Conservation (phyloP, 2,329 filamentous ascomycete species). For the Metarhizium humberi region DNA sequence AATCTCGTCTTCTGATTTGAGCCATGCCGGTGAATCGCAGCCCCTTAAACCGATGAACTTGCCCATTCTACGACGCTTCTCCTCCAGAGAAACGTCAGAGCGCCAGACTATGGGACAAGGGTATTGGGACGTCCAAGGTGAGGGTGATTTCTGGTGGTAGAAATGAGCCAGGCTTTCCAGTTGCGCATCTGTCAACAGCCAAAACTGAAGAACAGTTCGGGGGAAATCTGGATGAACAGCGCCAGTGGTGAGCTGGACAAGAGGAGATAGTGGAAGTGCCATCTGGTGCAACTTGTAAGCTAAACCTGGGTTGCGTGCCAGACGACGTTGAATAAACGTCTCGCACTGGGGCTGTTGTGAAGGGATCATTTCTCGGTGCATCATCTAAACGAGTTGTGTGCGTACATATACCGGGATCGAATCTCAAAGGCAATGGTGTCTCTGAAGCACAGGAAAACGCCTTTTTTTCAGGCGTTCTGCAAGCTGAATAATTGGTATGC, state of each 20-base stretch:
- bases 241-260: conserved; percentile 55
- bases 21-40: conserved; percentile 28
- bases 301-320: conserved; percentile 41
- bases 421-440: background rate
- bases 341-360: conserved; percentile 19
- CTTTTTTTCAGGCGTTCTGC: background rate
- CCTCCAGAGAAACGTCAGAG: conserved; percentile 41
- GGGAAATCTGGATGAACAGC: conserved; percentile 58
- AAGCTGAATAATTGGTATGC: background rate
- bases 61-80: conserved; percentile 66
- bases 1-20: conserved; percentile 39
- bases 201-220: conserved; percentile 57
- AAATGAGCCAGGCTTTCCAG: conserved; percentile 62
- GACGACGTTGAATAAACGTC: conserved; percentile 19
- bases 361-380: conserved; percentile 21
- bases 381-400: conserved; percentile 16
- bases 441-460: background rate
- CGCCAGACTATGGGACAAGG: conserved; percentile 60
- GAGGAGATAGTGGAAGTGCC: conserved; percentile 54
- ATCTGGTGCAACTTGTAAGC: conserved; percentile 55
- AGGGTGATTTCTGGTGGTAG: conserved; percentile 60
- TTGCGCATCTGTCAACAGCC: conserved; percentile 62
- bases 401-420: background rate
- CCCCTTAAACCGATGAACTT: conserved; percentile 64
- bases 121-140: conserved; percentile 48